These are phyloP conservation scores for Penicillium longicatenatum DNA, from an alignment of 495 filamentous ascomycete genomes.

Conservation along the genomic window DNA sequence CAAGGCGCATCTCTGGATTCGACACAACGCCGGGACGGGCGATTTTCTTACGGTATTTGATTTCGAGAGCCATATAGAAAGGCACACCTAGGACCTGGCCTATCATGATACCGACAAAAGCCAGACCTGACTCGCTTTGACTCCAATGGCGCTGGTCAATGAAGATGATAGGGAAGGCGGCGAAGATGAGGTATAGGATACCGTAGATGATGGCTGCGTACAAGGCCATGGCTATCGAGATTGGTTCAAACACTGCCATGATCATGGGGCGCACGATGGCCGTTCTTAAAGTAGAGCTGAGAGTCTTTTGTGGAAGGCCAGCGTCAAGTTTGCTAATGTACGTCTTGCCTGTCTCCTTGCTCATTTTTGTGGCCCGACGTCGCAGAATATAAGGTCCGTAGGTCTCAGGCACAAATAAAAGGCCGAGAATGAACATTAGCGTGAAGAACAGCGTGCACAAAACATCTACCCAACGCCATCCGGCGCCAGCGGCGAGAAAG, in stretches of 20 bases:
- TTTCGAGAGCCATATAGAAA: constrained; percentile 30
- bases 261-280: constrained; percentile 31
- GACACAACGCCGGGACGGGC: not conserved
- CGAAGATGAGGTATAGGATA: constrained; percentile 71
- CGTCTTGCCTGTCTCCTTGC: constrained; percentile 46
- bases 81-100: constrained; percentile 66
- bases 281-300: constrained; percentile 20
- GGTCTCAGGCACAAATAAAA: constrained; percentile 48
- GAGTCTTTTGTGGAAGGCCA: constrained; percentile 7
- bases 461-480: constrained; percentile 62
- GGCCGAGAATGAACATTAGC: constrained; percentile 40
- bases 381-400: constrained; percentile 48
- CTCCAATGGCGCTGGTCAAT: constrained; percentile 66
- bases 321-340: constrained; percentile 26
- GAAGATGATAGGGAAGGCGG: constrained; percentile 74
- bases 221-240: constrained; percentile 55
- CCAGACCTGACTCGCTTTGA: constrained; percentile 59
- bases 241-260: constrained; percentile 39
- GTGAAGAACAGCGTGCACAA: constrained; percentile 37
- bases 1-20: constrained; percentile 33
- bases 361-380: constrained; percentile 41
- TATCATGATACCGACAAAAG: constrained; percentile 69
- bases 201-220: constrained; percentile 72
- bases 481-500: constrained; percentile 47
- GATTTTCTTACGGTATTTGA: constrained; percentile 18